Conservation (phyloP, 768 basidiomycete species). For the Suillus bovinus region DNA sequence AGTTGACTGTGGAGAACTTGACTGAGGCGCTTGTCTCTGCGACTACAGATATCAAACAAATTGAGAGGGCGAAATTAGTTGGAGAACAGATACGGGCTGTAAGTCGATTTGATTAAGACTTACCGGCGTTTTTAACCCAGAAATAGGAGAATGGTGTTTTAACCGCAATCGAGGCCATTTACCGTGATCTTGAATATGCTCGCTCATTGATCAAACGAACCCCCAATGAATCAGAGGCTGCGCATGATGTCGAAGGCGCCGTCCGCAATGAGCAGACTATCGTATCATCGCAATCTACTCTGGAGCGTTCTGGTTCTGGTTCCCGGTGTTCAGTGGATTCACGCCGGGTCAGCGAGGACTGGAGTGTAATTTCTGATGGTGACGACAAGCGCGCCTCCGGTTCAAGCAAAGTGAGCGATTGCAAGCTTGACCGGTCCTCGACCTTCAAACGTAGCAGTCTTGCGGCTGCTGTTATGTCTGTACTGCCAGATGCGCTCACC, state of each 20-base stretch:
- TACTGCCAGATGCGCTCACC: conserved; percentile 55
- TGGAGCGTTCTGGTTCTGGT: conserved; percentile 34
- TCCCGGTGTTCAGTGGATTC: conserved; percentile 61
- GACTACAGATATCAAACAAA: conserved; percentile 87
- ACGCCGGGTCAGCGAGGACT: conserved; percentile 70
- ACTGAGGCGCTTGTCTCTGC: conserved; percentile 78
- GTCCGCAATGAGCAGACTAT: conserved; percentile 30
- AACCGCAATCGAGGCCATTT: conserved; percentile 92
- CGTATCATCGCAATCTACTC: conserved; percentile 27
- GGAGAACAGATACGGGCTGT: conserved; percentile 89
- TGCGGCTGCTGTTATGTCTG: conserved; percentile 60
- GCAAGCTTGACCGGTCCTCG: conserved; percentile 36
- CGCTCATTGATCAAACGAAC: conserved; percentile 77
- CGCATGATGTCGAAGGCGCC: conserved; percentile 25
- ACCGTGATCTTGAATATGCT: conserved; percentile 95
- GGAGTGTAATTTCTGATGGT: conserved; percentile 84
- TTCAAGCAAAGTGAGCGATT: conserved; percentile 44
- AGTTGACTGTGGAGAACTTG: conserved; percentile 77
- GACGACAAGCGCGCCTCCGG: conserved; percentile 63
- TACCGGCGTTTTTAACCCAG: conserved; percentile 1
- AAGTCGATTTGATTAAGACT: conserved; percentile 20
- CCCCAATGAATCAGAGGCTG: conserved; percentile 17
- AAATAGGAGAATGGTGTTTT: conserved; percentile 90
- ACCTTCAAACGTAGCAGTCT: conserved; percentile 62
- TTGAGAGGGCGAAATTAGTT: conserved; percentile 77